phyloP scores from a whole-genome alignment of 768 basidiomycete species.

The Imleria badia region DNA sequence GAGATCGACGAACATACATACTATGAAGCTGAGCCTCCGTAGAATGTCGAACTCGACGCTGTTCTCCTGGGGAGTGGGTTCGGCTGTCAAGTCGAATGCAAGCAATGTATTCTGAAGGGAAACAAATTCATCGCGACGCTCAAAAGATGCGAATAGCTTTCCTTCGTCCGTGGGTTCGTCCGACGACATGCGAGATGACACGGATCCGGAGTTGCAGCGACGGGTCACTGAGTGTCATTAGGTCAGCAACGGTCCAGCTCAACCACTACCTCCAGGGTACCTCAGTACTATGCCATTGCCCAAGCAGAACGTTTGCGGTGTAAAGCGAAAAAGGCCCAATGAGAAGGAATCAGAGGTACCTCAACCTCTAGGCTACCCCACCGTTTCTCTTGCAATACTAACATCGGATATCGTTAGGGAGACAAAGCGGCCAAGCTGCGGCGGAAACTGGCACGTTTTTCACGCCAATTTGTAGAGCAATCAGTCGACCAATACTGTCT shows the following conservation, averaged over 20 bases:
- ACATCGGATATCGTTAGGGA: slow-evolving; percentile 29
- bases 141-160: slow-evolving; percentile 55
- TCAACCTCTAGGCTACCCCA: not conserved
- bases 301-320: slow-evolving; percentile 18
- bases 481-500: slow-evolving; percentile 8
- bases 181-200: slow-evolving; percentile 29
- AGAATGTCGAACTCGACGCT: slow-evolving; percentile 41
- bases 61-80: slow-evolving; percentile 45
- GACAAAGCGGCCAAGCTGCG: slow-evolving; percentile 43
- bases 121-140: slow-evolving; percentile 59
- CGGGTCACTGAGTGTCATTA: no score
- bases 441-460: slow-evolving; percentile 55
- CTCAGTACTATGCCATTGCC: slow-evolving; percentile 14
- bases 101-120: slow-evolving; percentile 53
- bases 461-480: slow-evolving; percentile 6
- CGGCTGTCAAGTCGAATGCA: slow-evolving; percentile 41
- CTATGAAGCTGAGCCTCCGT: slow-evolving; percentile 48
- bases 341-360: slow-evolving; percentile 34
- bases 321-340: slow-evolving; percentile 47
- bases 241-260: slow-evolving; percentile 14
- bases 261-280: not conserved
- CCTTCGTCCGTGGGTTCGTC: slow-evolving; percentile 42
- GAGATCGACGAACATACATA: slow-evolving; percentile 35
- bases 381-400: not conserved
- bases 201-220: no score